Percentiles rank a stretch among this genome's conserved stretches.
Conservation (phyloP, 2,329 filamentous ascomycete species). For the Beauveria scarabaeidicola region DNA sequence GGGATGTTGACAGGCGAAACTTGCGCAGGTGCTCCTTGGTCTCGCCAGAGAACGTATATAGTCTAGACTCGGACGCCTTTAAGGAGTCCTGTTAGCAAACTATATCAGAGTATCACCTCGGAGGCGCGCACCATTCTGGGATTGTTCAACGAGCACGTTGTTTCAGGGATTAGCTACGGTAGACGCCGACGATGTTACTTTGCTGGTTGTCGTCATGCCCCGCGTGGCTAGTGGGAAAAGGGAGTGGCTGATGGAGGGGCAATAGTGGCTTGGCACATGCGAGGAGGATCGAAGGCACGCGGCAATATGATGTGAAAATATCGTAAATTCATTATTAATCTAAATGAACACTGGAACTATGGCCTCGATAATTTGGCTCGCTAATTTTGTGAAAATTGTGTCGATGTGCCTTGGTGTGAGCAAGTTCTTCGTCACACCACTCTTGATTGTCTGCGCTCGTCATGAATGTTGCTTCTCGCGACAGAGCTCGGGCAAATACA, state of each 20-base stretch:
- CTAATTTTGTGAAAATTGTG: not conserved
- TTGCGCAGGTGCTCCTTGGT: conserved; percentile 87
- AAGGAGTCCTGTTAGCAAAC: not conserved
- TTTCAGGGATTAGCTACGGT: not conserved
- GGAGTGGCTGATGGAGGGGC: conserved; percentile 10
- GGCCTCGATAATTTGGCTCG: not conserved
- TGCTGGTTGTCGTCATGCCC: conserved; percentile 11
- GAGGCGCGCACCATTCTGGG: not conserved
- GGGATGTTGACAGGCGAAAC: conserved; percentile 84
- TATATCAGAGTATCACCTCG: not conserved
- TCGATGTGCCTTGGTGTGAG: not conserved
- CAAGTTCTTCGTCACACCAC: not conserved
- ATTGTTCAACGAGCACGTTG: not conserved
- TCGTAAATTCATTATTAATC: not conserved
- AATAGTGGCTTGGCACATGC: not conserved
- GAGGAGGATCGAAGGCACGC: not conserved
- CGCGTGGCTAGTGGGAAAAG: conserved; percentile 5
- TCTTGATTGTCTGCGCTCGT: not conserved
- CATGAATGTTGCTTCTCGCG: not conserved
- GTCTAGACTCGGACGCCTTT: conserved; percentile 64
- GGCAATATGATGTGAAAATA: not conserved
- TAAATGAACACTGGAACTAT: not conserved
- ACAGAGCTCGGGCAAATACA: not conserved
- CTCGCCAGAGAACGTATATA: conserved; percentile 88
- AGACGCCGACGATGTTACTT: not conserved